Evolutionary conservation across 2,329 filamentous ascomycete species (phyloP), one percentile per base, ranked within the genome.

Genomic region (Shiraia sp.): DNA sequence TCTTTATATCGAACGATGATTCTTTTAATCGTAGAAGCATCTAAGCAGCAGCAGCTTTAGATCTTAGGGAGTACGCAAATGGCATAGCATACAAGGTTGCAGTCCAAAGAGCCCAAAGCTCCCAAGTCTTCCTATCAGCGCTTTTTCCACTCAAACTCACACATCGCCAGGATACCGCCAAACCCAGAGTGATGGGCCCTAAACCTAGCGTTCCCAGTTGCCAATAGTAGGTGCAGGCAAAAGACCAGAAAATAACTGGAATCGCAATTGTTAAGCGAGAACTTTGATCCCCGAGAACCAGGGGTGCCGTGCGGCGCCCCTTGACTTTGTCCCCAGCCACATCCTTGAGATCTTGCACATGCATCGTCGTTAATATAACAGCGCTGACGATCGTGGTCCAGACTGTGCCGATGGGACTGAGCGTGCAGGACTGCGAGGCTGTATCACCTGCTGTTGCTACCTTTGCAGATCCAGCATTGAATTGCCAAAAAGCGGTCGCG

Each of bases 341-440:
- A 42, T 66, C 62, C 35, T 53, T 41, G 43, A 66, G 29, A 26
- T 66, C 62, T 38, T 64, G 61, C 9, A 60, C 45, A 27, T 62
- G 59, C 28, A 65, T 53, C 1, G 61, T 63, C 4, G 49, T 51
- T 14, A 59, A 41, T 12, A 53, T 47, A 9, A 53, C 40, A 6
- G 10, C 40, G 33, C 47, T 49, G 16, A 42, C 38, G 6, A 53
- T 39, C 3, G 12, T 3, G 6, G 34, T 32, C 48, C 48, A 51
- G 10, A 40, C 30, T 12, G 14, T 23, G 26, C 25, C 19, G 10
- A 16, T 10, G 17, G 25, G 8, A 19, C 22, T 28, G 35, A 23
- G 25, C 15, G 13, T n/a, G 25, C 10, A 17, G 13, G 12, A 6
- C 14, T 15, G 33, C n/a, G 25, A 14, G 16, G n/a, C 10, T n/a